Percentiles rank a stretch among this genome's conserved stretches.
phyloP scores from a whole-genome alignment of 257 asterid species.

The Osmanthus fragrans region DNA sequence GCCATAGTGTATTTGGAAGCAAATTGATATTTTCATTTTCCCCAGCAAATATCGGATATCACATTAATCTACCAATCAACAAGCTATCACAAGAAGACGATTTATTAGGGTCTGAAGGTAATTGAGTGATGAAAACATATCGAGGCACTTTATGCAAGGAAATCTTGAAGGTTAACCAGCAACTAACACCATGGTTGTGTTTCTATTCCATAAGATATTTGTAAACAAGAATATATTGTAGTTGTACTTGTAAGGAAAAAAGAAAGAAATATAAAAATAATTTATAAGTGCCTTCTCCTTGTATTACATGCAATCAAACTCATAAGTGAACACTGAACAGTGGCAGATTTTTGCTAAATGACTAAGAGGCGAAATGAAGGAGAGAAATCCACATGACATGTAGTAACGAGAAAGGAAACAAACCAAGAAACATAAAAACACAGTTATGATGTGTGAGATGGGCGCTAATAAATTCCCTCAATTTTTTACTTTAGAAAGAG shows the following conservation, averaged over 20 bases:
- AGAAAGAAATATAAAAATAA: not conserved
- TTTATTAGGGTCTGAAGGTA: not conserved
- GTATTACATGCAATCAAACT: not conserved
- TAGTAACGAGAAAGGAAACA: not conserved
- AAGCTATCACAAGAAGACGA: not conserved
- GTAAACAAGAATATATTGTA: not conserved
- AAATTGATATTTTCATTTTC: constrained; percentile 3
- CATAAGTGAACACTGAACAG: not conserved
- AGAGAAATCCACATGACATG: not conserved
- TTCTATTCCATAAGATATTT: no score
- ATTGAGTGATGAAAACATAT: not conserved
- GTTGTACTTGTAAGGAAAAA: not conserved
- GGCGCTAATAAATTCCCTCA: not conserved
- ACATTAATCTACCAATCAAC: not conserved
- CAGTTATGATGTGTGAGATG: not conserved
- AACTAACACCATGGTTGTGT: not conserved
- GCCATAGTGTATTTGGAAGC: not conserved
- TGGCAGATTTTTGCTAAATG: not conserved
- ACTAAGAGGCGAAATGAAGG: not conserved
- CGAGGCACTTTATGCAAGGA: not conserved
- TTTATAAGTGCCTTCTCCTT: not conserved
- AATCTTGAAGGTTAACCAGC: not conserved
- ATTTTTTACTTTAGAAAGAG: not conserved
- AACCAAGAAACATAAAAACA: not conserved
- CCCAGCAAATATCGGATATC: not conserved